These are phyloP conservation scores for Rubia peregrina DNA, from an alignment of 305 asterid genomes.

Conservation along the genomic window DNA sequence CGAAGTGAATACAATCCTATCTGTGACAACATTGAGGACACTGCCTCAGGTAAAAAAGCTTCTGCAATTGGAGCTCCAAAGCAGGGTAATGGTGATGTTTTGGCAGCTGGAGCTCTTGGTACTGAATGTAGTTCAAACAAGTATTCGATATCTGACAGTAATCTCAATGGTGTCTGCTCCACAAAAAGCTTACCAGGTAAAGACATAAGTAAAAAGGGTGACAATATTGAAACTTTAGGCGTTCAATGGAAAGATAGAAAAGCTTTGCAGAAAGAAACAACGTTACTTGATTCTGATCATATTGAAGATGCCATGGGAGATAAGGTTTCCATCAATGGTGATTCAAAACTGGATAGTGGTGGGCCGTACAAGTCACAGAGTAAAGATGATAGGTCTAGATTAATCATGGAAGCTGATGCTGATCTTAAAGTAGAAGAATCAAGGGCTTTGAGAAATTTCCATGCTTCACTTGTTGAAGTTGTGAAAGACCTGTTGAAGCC, in stretches of 20 bases:
- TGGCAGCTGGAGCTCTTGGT: conserved; percentile 20
- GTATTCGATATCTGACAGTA: conserved; percentile 20
- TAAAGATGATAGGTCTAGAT: conserved; percentile 33
- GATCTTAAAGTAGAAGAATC: conserved; percentile 41
- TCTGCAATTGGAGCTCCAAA: conserved; percentile 33
- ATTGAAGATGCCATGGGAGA: conserved; percentile 31
- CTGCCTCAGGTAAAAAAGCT: conserved; percentile 46
- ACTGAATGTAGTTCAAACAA: conserved; percentile 26
- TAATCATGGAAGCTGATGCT: conserved; percentile 28
- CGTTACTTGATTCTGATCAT: conserved; percentile 29
- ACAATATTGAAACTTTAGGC: conserved; percentile 14
- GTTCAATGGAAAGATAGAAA: conserved; percentile 16
- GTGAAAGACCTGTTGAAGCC: conserved; percentile 81
- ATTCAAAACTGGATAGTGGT: conserved; percentile 31
- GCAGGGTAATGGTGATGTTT: conserved; percentile 27
- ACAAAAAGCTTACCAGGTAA: conserved; percentile 15
- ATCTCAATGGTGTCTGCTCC: conserved; percentile 13
- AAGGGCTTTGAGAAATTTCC: conserved; percentile 47
- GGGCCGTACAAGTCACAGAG: conserved; percentile 22
- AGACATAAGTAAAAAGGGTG: conserved; percentile 19
- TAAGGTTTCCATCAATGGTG: conserved; percentile 28
- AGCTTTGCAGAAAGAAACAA: conserved; percentile 35
- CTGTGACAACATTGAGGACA: conserved; percentile 36
- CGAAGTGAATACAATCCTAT: conserved; percentile 44
- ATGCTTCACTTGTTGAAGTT: conserved; percentile 60